Conservation (phyloP, 768 basidiomycete species). For the Roridomyces roridus region DNA sequence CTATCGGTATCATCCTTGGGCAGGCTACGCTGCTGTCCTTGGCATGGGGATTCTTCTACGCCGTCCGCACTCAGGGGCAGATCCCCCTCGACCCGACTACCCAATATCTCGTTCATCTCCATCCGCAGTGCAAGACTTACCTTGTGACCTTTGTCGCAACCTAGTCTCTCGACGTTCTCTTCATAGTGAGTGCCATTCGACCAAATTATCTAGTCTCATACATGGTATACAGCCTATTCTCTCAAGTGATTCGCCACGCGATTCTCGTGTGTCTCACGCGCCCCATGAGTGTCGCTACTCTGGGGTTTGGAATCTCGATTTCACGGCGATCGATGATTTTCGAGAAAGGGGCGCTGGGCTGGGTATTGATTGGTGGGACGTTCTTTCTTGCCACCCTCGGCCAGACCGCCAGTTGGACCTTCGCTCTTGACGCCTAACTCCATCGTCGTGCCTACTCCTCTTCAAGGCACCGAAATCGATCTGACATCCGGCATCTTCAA, state of each 20-base stretch:
- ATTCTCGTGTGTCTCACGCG: constrained; percentile 1
- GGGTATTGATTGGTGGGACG: not conserved
- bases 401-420: constrained; percentile 11
- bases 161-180: not conserved
- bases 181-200: not conserved
- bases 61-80: not conserved
- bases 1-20: not conserved
- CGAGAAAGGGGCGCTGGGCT: not conserved
- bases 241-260: constrained; percentile 2
- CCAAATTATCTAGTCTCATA: not conserved
- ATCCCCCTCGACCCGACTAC: not conserved
- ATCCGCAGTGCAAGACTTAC: not conserved
- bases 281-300: not conserved
- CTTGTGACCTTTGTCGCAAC: not conserved
- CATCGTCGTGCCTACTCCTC: not conserved
- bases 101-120: not conserved
- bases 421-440: constrained; percentile 11
- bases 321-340: not conserved
- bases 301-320: constrained; percentile 4
- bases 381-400: constrained; percentile 7
- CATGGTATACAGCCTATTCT: constrained; percentile 2
- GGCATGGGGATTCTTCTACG: not conserved
- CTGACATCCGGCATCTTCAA: not conserved
- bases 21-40: not conserved
- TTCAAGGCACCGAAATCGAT: constrained; percentile 9